These are phyloP conservation scores for Chlorella sp. DNA, from an alignment of 139 green algal species.

Conservation along the genomic window DNA sequence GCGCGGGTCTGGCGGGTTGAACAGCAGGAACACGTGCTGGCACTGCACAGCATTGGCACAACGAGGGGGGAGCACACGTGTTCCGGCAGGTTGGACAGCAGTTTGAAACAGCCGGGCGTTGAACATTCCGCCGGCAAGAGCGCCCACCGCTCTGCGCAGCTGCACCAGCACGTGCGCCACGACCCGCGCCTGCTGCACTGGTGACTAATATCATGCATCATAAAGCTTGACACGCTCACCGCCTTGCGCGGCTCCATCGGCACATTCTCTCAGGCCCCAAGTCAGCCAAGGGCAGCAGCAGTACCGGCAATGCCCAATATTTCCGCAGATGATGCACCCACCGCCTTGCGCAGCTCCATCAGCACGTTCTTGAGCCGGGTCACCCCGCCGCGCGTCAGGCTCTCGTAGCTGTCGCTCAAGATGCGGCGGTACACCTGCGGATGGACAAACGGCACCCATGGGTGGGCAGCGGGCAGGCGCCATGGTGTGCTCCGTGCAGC, in stretches of 20 bases:
- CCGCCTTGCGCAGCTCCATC: constrained; percentile 30
- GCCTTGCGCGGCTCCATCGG: too few relatives aligned
- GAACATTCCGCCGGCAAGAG: neutral
- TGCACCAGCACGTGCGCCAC: too few relatives aligned
- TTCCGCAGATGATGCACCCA: too few relatives aligned
- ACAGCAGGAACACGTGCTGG: constrained; percentile 11
- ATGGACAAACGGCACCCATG: neutral
- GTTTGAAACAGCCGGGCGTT: too few relatives aligned
- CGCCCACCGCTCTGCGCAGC: neutral
- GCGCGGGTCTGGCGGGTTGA: neutral
- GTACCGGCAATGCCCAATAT: too few relatives aligned
- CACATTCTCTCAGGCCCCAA: too few relatives aligned
- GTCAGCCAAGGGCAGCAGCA: too few relatives aligned
- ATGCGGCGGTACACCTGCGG: constrained; percentile 22
- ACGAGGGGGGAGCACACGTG: too few relatives aligned
- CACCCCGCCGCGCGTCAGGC: constrained; percentile 21
- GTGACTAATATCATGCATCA: too few relatives aligned
- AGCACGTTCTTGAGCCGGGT: constrained; percentile 13
- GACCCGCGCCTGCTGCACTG: too few relatives aligned
- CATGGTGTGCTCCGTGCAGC: neutral
- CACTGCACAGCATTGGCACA: neutral
- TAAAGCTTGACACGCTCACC: too few relatives aligned
- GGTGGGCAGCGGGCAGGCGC: too few relatives aligned
- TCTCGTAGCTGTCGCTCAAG: constrained; percentile 5
- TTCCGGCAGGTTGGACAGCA: neutral